Conservation (phyloP, 1,284 basidiomycete species). For the Schizopora paradoxa region DNA sequence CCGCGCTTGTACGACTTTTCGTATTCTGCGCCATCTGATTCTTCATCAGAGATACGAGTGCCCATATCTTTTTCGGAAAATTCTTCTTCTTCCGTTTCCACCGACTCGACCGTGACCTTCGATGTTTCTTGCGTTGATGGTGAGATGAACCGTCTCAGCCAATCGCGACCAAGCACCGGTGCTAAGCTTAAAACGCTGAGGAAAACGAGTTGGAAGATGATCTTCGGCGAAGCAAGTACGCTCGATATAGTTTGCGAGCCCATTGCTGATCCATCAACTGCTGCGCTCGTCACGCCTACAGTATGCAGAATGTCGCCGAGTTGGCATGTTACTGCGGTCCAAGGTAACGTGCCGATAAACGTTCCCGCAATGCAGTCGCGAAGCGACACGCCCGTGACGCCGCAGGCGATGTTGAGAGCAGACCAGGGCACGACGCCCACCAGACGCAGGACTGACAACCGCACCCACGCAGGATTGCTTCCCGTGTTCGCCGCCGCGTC, state of each 20-base stretch:
- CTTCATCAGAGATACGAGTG: not conserved
- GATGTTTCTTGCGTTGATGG: slow-evolving; percentile 20
- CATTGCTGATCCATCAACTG: slow-evolving; percentile 31
- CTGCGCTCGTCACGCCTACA: slow-evolving; percentile 50
- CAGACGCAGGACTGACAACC: slow-evolving; percentile 78
- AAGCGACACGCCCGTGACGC: slow-evolving; percentile 76
- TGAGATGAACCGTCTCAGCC: slow-evolving; percentile 53
- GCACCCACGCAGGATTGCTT: slow-evolving; percentile 76
- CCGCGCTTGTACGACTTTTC: slow-evolving; percentile 9
- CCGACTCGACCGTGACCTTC: not conserved
- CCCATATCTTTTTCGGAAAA: slow-evolving; percentile 1
- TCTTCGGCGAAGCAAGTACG: slow-evolving; percentile 62
- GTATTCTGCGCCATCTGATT: slow-evolving; percentile 1
- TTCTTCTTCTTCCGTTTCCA: slow-evolving; percentile 1
- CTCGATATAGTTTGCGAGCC: slow-evolving; percentile 63
- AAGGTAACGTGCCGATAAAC: slow-evolving; percentile 77
- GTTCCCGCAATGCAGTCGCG: slow-evolving; percentile 72
- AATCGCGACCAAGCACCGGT: slow-evolving; percentile 66
- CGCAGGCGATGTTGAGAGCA: slow-evolving; percentile 90
- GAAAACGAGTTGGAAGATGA: slow-evolving; percentile 67
- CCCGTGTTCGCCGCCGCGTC: slow-evolving; percentile 27
- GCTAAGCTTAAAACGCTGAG: slow-evolving; percentile 72
- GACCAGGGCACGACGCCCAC: slow-evolving; percentile 92
- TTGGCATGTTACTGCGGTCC: slow-evolving; percentile 85
- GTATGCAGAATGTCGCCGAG: slow-evolving; percentile 82